Evolutionary conservation across 495 filamentous ascomycete species (phyloP).

Genomic region (Aspergillus funiculosus): DNA sequence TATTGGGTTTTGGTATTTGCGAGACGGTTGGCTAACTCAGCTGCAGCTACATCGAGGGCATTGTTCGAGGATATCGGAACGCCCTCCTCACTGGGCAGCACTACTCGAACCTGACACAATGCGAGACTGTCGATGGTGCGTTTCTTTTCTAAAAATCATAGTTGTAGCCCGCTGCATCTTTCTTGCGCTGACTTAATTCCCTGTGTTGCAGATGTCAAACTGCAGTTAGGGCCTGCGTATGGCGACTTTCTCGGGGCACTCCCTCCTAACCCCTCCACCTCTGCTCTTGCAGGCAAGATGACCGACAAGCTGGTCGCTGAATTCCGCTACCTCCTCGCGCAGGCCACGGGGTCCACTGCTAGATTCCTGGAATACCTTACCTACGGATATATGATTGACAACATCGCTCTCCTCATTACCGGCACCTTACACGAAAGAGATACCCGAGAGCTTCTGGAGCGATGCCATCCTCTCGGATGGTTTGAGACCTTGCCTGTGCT

Average conservation of each 20-base stretch:
- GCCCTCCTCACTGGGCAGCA: conserved; percentile 81
- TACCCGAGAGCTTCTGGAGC: conserved; percentile 88
- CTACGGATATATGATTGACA: conserved; percentile 99
- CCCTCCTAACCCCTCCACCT: conserved; percentile 94
- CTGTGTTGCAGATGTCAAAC: conserved; percentile 71
- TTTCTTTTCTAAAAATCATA: background rate
- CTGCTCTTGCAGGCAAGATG: conserved; percentile 85
- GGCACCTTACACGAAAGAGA: conserved; percentile 97
- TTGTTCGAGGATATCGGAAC: conserved; percentile 96
- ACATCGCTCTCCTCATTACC: conserved; percentile 96
- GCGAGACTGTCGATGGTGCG: conserved; percentile 95
- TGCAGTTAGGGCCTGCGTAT: conserved; percentile 93
- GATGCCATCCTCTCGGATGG: conserved; percentile 96
- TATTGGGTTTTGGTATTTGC: background rate
- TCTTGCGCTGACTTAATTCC: background rate
- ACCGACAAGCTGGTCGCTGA: conserved; percentile 97
- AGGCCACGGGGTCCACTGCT: conserved; percentile 81
- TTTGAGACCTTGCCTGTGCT: conserved; percentile 98
- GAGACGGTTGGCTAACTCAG: conserved; percentile 1
- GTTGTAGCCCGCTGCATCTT: conserved; percentile 1
- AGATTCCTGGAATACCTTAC: conserved; percentile 97
- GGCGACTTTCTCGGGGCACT: conserved; percentile 94
- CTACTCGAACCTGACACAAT: conserved; percentile 96
- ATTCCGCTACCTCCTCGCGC: conserved; percentile 91
- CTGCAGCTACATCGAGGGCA: conserved; percentile 84